Conservation (phyloP, 1,284 basidiomycete species). For the Volvariella volvacea region DNA sequence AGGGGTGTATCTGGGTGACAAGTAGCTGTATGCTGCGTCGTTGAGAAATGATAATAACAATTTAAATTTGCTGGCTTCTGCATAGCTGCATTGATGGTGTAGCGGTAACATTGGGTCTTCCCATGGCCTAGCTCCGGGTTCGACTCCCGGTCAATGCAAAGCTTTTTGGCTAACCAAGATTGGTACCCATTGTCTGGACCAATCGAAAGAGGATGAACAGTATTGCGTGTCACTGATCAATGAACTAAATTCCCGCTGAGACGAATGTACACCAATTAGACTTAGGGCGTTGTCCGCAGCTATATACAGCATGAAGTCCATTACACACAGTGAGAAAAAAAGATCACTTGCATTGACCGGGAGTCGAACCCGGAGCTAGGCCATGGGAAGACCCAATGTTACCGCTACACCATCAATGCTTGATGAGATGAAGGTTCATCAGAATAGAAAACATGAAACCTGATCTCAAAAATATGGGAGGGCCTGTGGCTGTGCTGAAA, state of each 20-base stretch:
- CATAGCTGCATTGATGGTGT: conserved; percentile 43
- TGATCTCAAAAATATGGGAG: no score
- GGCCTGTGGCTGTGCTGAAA: conserved; percentile 9
- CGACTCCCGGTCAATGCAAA: conserved; percentile 12
- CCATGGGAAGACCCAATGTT: conserved; percentile 44
- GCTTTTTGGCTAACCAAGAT: no score
- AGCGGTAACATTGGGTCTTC: conserved; percentile 44
- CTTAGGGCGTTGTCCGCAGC: not conserved
- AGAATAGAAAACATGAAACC: not conserved
- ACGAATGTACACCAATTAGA: not conserved
- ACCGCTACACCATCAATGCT: conserved; percentile 42
- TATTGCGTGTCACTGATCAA: no score
- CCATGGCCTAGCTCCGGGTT: conserved; percentile 43
- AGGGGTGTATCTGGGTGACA: no score
- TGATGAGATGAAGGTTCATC: not conserved
- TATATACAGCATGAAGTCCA: not conserved
- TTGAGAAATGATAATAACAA: no score
- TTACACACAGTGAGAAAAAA: conserved; percentile 3
- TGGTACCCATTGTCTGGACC: no score
- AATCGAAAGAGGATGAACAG: no score
- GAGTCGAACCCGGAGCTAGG: conserved; percentile 45
- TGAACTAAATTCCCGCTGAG: no score
- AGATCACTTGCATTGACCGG: conserved; percentile 31
- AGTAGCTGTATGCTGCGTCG: no score
- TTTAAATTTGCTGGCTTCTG: no score